Evolutionary conservation across 148 eudicot species (phyloP).

Genomic region (Drosera capensis): DNA sequence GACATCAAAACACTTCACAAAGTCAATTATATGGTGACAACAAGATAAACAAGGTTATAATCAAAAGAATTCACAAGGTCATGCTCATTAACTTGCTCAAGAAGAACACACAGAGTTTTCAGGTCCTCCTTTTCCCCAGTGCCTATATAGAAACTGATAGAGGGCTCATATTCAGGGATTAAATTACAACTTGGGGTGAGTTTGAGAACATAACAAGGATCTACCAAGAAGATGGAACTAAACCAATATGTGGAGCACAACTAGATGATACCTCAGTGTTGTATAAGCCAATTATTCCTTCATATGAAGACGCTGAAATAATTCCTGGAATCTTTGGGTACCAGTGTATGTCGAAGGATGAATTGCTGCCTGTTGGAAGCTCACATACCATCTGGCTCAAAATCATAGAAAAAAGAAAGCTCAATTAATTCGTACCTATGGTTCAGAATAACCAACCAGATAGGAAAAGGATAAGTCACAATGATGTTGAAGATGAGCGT

Average conservation of each 20-base stretch:
- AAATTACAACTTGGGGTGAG: neutral
- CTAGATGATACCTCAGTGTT: conserved; percentile 64
- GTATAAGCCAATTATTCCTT: conserved; percentile 83
- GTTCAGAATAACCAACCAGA: neutral
- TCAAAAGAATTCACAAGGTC: too few species aligned
- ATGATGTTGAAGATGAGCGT: neutral
- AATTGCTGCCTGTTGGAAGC: conserved; percentile 82
- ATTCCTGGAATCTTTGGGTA: conserved; percentile 86
- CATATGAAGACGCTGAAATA: conserved; percentile 96
- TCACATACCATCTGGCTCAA: conserved; percentile 66
- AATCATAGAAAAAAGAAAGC: conserved; percentile 1
- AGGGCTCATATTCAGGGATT: too few species aligned
- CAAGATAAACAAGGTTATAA: too few species aligned
- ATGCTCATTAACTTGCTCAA: too few species aligned
- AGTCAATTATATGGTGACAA: neutral
- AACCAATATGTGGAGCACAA: neutral
- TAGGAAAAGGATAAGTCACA: neutral
- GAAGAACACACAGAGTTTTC: too few species aligned
- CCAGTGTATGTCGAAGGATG: conserved; percentile 97
- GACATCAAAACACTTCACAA: neutral
- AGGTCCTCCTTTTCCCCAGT: too few species aligned
- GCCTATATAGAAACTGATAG: too few species aligned
- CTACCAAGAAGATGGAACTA: neutral
- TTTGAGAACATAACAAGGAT: neutral
- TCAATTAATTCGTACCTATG: neutral